phyloP scores from a whole-genome alignment of 345 rosid species.

The Dipteronia sinensis region DNA sequence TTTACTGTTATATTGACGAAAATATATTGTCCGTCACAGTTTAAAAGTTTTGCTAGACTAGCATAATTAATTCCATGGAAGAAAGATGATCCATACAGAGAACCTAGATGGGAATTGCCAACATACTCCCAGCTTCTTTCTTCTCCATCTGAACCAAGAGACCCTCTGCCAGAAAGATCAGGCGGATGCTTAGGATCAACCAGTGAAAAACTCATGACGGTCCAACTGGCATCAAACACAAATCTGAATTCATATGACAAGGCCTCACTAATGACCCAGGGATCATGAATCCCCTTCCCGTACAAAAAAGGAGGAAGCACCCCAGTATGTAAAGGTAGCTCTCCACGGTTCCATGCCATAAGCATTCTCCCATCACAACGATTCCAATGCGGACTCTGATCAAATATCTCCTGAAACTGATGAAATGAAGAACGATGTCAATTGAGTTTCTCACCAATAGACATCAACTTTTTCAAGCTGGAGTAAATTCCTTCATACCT shows the following conservation, averaged over 20 bases:
- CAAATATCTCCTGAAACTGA: constrained; percentile 75
- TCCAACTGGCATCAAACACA: constrained; percentile 76
- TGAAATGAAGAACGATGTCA: constrained; percentile 37
- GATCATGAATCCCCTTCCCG: constrained; percentile 64
- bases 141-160: constrained; percentile 22
- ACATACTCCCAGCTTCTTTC: constrained; percentile 70
- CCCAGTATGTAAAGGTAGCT: constrained; percentile 61
- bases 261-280: constrained; percentile 76
- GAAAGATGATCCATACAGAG: constrained; percentile 61
- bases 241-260: constrained; percentile 60
- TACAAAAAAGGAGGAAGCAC: constrained; percentile 85
- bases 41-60: constrained; percentile 53
- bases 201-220: constrained; percentile 53
- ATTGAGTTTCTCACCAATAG: constrained; percentile 15
- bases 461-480: constrained; percentile 29
- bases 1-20: constrained; percentile 39
- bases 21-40: constrained; percentile 52
- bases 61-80: constrained; percentile 46
- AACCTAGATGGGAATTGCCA: constrained; percentile 74
- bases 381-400: constrained; percentile 35
- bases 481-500: constrained; percentile 57
- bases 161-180: constrained; percentile 21
- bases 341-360: constrained; percentile 76
- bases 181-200: constrained; percentile 30
- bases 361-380: constrained; percentile 53